A percentile compares a stretch with the other conserved stretches of the same genome.
Conservation (phyloP, 2,329 filamentous ascomycete species). For the Teratosphaeria epicoccoides region DNA sequence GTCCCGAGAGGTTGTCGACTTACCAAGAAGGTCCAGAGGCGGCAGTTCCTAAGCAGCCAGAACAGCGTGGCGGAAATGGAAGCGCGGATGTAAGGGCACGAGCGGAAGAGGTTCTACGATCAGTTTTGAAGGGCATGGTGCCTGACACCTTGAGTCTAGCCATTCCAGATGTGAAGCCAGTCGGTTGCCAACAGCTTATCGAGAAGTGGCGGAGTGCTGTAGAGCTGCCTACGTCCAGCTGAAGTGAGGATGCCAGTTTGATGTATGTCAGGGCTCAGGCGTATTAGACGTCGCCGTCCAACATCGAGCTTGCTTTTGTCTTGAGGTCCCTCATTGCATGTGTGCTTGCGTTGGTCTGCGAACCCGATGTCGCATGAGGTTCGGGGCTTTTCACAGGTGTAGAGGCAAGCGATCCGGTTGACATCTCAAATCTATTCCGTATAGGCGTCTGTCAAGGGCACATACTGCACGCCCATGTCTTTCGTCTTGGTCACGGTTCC, state of each 20-base stretch:
- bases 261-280: too few species aligned
- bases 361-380: too few species aligned
- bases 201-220: conserved; percentile 23
- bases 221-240: too few species aligned
- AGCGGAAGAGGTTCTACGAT: conserved; percentile 22
- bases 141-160: conserved; percentile 17
- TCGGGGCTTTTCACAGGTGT: too few species aligned
- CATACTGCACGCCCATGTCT: conserved; percentile 64
- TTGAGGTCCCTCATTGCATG: too few species aligned
- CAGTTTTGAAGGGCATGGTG: conserved; percentile 18
- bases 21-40: conserved; percentile 18
- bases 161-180: conserved; percentile 19
- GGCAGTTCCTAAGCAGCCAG: conserved; percentile 19
- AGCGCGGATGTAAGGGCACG: conserved; percentile 8
- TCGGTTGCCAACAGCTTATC: conserved; percentile 16
- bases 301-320: too few species aligned
- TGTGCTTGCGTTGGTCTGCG: too few species aligned
- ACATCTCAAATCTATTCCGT: too few species aligned
- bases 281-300: too few species aligned
- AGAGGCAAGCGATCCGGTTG: too few species aligned
- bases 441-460: conserved; percentile 64
- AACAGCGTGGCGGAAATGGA: conserved; percentile 16
- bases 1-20: conserved; percentile 18
- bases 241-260: too few species aligned
- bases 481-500: conserved; percentile 52